Base-by-base conservation (phyloP, 2,329 filamentous ascomycete genomes). In the Neocatenulostroma microsporum region DNA sequence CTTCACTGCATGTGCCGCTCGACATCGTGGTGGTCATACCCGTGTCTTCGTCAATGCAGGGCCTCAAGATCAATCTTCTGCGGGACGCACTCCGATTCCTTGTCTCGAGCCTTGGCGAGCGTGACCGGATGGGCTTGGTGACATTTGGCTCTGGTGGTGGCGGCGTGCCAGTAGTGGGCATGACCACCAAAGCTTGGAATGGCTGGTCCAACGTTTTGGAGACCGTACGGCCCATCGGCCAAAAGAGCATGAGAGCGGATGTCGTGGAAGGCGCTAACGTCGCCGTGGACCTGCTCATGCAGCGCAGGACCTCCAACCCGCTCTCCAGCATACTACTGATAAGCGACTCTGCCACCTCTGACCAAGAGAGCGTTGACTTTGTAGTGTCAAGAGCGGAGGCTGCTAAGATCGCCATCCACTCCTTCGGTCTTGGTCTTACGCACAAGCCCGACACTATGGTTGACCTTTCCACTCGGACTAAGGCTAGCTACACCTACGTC, bases 391-490 rank as follows among this genome's bases (percentile, higher is more conserved):
- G 91, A 51, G 91, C 91, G 5, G 91, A 98, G 68, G 91, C 91
- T 39, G 91, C 91, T 46, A 98, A 98, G 81, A 91, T 98, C 51
- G 80, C 85, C 10, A 94, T 98, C 37, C 87, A 96, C 62, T 95
- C 91, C 0, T 98, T 98, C 52, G 91, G 91, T 21, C 74, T 98
- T 13, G 91, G 91, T 34, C 79, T 95, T 69, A 96, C 89, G 1
- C 91, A 98, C 64, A 96, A 96, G 64, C 91, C 91, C 4, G 91
- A 98, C 57, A 95, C 88, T 1, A 94, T 98, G 87, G 94, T 98
- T 45, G 89, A 96, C 63, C 69, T 98, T 10, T 96, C 91, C 1
- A 91, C 84, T 5, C 76, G 87, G 42, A 98, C 91, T 3, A 98
- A 96, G 66, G 91, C 88, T 4, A 93, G 87, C 1, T 98, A 96